A percentile compares a stretch with the other conserved stretches of the same genome.
phyloP scores from a whole-genome alignment of 768 basidiomycete species.

The Phlebiopsis gigantea region DNA sequence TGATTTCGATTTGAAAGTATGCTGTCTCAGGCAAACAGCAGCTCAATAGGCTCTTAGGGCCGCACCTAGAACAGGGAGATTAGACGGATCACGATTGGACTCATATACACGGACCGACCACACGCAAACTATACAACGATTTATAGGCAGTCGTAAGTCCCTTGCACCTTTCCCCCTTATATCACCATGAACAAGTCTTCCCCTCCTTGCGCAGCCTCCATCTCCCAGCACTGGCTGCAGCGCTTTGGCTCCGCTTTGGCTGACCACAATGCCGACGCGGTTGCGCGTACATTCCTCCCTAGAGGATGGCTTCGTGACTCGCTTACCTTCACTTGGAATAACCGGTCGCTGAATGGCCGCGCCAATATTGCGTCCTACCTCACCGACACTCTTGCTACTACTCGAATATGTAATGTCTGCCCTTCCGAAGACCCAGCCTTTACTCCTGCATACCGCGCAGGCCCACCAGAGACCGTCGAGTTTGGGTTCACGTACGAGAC shows the following conservation, averaged over 20 bases:
- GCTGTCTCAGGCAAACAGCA: too few species aligned
- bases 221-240: conserved; percentile 22
- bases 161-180: too few species aligned
- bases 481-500: conserved; percentile 35
- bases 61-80: too few species aligned
- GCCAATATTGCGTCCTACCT: conserved; percentile 29
- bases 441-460: conserved; percentile 8
- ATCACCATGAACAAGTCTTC: neutral
- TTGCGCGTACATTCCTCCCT: conserved; percentile 25
- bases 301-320: conserved; percentile 38
- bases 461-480: conserved; percentile 23
- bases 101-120: too few species aligned
- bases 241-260: conserved; percentile 15
- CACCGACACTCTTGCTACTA: conserved; percentile 11
- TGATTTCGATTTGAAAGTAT: too few species aligned
- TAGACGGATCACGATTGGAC: too few species aligned
- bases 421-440: conserved; percentile 23
- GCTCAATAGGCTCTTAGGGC: too few species aligned
- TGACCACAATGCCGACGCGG: conserved; percentile 19
- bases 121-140: too few species aligned
- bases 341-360: conserved; percentile 31
- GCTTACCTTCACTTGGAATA: conserved; percentile 40
- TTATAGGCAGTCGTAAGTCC: too few species aligned
- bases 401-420: conserved; percentile 15
- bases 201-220: neutral